These are phyloP conservation scores for Ceratobasidium sp. DNA, from an alignment of 1,284 basidiomycete genomes.

Conservation along the genomic window DNA sequence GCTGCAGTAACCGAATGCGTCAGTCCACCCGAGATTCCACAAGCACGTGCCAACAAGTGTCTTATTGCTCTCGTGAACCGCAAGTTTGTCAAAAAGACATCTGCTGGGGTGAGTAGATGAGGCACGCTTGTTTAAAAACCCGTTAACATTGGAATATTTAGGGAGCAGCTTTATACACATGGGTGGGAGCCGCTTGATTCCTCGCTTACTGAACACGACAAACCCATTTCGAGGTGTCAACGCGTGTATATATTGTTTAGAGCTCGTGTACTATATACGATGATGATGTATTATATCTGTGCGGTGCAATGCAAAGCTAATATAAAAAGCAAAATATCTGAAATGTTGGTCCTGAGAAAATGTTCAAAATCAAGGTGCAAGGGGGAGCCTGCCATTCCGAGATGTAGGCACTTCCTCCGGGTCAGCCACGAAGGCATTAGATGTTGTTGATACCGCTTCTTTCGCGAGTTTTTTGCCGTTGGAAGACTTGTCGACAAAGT, in stretches of 20 bases:
- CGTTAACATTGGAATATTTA: background rate
- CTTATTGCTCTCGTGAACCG: slow-evolving; percentile 88
- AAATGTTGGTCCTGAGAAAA: background rate
- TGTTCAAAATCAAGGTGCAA: slow-evolving; percentile 23
- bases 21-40: slow-evolving; percentile 79
- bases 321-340: background rate
- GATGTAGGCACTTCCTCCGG: slow-evolving; percentile 21
- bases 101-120: slow-evolving; percentile 14
- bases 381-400: slow-evolving; percentile 8
- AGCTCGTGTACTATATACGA: slow-evolving; percentile 9
- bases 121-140: background rate
- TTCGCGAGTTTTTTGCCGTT: slow-evolving; percentile 23
- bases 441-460: slow-evolving; percentile 1
- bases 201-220: too few relatives aligned
- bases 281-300: slow-evolving; percentile 22
- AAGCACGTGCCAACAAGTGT: slow-evolving; percentile 91
- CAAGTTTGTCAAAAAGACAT: slow-evolving; percentile 76
- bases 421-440: background rate
- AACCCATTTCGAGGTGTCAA: too few relatives aligned
- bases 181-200: slow-evolving; percentile 27
- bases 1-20: slow-evolving; percentile 77
- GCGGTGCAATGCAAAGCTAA: too few relatives aligned
- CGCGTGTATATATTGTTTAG: slow-evolving; percentile 29
- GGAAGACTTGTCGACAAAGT: slow-evolving; percentile 33
- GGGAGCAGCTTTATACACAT: slow-evolving; percentile 29